These are phyloP conservation scores for Aspergillus clavatus DNA, from an alignment of 2,329 filamentous ascomycete genomes.

Conservation along the genomic window DNA sequence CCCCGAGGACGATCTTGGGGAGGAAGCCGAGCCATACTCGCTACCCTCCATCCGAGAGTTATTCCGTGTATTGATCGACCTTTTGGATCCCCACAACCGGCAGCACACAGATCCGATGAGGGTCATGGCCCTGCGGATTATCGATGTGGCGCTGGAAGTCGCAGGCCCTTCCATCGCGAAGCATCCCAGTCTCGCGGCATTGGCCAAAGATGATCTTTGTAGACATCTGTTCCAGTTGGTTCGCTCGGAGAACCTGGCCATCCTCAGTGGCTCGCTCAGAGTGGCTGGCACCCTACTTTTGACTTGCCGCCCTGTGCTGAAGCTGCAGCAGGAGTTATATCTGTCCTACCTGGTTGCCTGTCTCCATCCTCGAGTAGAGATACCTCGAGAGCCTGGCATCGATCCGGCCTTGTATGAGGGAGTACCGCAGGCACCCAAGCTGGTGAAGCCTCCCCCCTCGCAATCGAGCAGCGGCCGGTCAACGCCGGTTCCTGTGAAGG, in stretches of 20 bases:
- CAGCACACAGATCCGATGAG: constrained; percentile 93
- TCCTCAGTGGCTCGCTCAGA: constrained; percentile 85
- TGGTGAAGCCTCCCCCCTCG: constrained; percentile 74
- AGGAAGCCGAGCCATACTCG: constrained; percentile 78
- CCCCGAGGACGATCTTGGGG: constrained; percentile 43
- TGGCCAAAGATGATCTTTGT: constrained; percentile 91
- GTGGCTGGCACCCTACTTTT: constrained; percentile 87
- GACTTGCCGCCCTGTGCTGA: constrained; percentile 84
- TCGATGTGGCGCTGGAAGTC: constrained; percentile 94
- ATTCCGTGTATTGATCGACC: constrained; percentile 87
- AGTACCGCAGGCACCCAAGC: constrained; percentile 83
- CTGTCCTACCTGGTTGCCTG: constrained; percentile 91
- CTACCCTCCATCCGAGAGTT: constrained; percentile 90
- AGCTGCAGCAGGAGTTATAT: constrained; percentile 94
- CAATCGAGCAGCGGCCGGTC: constrained; percentile 73
- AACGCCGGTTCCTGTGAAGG: constrained; percentile 86
- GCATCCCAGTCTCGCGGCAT: constrained; percentile 77
- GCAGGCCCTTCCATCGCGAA: constrained; percentile 91
- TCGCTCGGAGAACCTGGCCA: constrained; percentile 90
- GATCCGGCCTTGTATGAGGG: constrained; percentile 88
- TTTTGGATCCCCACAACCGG: constrained; percentile 86
- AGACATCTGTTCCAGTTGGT: constrained; percentile 94
- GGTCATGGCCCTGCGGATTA: constrained; percentile 94
- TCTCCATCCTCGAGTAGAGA: constrained; percentile 88
- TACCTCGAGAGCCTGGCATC: constrained; percentile 83